A percentile compares a stretch with the other conserved stretches of the same genome.
Conservation (phyloP, 2,329 filamentous ascomycete species). For the Tothia fuscella region DNA sequence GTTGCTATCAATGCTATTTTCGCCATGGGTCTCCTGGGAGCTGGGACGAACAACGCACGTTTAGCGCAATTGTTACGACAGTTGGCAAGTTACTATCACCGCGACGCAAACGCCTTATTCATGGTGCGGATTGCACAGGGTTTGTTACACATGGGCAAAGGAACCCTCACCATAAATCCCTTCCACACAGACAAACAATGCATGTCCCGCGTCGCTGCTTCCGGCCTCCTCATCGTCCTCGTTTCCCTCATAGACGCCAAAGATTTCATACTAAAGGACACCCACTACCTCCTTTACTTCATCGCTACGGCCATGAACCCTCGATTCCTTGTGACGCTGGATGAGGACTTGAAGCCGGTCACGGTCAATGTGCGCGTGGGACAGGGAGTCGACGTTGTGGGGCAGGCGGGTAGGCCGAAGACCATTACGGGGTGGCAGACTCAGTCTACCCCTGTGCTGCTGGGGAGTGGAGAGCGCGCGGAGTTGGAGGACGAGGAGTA, state of each 20-base stretch:
- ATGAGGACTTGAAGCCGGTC: slow-evolving; percentile 86
- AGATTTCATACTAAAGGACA: slow-evolving; percentile 56
- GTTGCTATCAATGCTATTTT: slow-evolving; percentile 98
- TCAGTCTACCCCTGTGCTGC: slow-evolving; percentile 91
- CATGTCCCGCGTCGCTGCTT: slow-evolving; percentile 79
- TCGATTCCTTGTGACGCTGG: slow-evolving; percentile 88
- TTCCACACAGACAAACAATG: slow-evolving; percentile 98
- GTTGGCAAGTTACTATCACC: slow-evolving; percentile 94
- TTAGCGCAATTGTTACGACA: slow-evolving; percentile 88
- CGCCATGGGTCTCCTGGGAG: slow-evolving; percentile 93
- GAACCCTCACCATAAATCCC: slow-evolving; percentile 89
- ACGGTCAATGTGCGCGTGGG: slow-evolving; percentile 94
- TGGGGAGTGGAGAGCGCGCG: slow-evolving; percentile 89
- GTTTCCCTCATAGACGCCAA: slow-evolving; percentile 94
- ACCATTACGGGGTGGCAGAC: slow-evolving; percentile 99
- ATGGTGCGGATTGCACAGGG: slow-evolving; percentile 99
- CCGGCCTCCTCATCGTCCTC: slow-evolving; percentile 78
- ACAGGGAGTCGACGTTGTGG: slow-evolving; percentile 95
- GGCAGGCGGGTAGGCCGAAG: slow-evolving; percentile 92
- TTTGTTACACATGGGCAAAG: slow-evolving; percentile 97
- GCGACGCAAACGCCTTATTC: slow-evolving; percentile 90
- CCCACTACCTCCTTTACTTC: slow-evolving; percentile 95
- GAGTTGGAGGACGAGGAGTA: slow-evolving; percentile 98
- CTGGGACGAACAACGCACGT: slow-evolving; percentile 95
- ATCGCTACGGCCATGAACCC: slow-evolving; percentile 95